These are phyloP conservation scores for Stellera chamaejasme DNA, from an alignment of 345 rosid species.

Conservation along the genomic window DNA sequence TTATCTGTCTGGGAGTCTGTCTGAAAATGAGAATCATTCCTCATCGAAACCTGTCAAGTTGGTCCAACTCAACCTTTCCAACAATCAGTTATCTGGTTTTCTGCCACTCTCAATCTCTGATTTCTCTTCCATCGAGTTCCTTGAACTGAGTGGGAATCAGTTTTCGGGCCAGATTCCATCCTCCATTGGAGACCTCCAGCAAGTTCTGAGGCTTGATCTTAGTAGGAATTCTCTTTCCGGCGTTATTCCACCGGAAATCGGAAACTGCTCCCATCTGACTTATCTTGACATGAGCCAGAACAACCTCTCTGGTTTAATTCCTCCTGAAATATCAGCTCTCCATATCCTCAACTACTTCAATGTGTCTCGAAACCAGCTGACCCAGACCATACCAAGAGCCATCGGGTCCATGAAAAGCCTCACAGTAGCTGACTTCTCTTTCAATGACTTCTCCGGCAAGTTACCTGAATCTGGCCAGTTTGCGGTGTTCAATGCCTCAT, in stretches of 20 bases:
- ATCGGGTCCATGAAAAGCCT: conserved; percentile 57
- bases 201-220: conserved; percentile 39
- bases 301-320: conserved; percentile 54
- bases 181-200: conserved; percentile 35
- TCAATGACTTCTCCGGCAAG: conserved; percentile 53
- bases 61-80: conserved; percentile 46
- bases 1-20: conserved; percentile 38
- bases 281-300: conserved; percentile 64
- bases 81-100: conserved; percentile 43
- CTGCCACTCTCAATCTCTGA: conserved; percentile 48
- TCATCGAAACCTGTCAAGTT: conserved; percentile 28
- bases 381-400: conserved; percentile 31
- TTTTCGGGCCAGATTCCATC: conserved; percentile 45
- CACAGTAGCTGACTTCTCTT: conserved; percentile 54
- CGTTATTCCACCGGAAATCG: conserved; percentile 39
- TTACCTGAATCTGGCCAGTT: conserved; percentile 58
- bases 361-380: conserved; percentile 50
- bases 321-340: conserved; percentile 32
- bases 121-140: conserved; percentile 43
- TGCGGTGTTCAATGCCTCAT: conserved; percentile 40
- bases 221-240: conserved; percentile 46
- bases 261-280: conserved; percentile 42
- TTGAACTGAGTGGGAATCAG: conserved; percentile 43
- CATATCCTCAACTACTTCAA: conserved; percentile 51
- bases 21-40: conserved; percentile 21